Percentiles rank a stretch among this genome's conserved stretches.
These are phyloP conservation scores for Aleurites moluccanus DNA, from an alignment of 441 rosid genomes.

Conservation along the genomic window DNA sequence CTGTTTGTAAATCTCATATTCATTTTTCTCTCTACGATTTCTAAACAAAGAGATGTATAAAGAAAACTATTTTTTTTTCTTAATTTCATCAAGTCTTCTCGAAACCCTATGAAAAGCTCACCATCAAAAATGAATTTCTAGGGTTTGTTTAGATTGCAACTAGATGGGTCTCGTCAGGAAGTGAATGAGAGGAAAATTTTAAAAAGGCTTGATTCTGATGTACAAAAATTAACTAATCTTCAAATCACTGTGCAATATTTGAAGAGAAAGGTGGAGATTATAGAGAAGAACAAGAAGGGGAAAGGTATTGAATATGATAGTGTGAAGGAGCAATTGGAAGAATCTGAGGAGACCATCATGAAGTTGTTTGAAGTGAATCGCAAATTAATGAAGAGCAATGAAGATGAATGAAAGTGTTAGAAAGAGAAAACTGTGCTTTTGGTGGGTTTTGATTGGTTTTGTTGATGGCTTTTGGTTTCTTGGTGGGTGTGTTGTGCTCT, in stretches of 20 bases:
- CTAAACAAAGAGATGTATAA: too few species aligned
- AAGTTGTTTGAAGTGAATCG: constrained; percentile 61
- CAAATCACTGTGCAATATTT: constrained; percentile 78
- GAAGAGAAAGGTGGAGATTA: constrained; percentile 67
- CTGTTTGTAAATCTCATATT: too few species aligned
- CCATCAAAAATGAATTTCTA: too few species aligned
- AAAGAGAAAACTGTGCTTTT: constrained; percentile 47
- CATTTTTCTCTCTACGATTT: too few species aligned
- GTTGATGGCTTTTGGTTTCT: too few species aligned
- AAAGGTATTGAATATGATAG: constrained; percentile 61
- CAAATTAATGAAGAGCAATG: constrained; percentile 51
- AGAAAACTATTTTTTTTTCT: too few species aligned
- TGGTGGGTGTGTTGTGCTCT: too few species aligned
- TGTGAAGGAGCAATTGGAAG: constrained; percentile 74
- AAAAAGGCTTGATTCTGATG: constrained; percentile 88
- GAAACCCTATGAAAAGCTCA: too few species aligned
- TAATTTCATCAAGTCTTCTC: too few species aligned
- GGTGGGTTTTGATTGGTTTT: too few species aligned
- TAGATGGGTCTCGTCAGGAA: constrained; percentile 64
- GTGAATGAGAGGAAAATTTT: constrained; percentile 65
- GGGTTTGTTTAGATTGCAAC: too few species aligned
- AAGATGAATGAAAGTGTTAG: constrained; percentile 44
- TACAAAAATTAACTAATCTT: constrained; percentile 78
- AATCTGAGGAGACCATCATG: constrained; percentile 66
- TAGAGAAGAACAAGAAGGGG: constrained; percentile 58